Conservation (phyloP, 805 yeast genomes). For the Ogataea populi-albae region DNA sequence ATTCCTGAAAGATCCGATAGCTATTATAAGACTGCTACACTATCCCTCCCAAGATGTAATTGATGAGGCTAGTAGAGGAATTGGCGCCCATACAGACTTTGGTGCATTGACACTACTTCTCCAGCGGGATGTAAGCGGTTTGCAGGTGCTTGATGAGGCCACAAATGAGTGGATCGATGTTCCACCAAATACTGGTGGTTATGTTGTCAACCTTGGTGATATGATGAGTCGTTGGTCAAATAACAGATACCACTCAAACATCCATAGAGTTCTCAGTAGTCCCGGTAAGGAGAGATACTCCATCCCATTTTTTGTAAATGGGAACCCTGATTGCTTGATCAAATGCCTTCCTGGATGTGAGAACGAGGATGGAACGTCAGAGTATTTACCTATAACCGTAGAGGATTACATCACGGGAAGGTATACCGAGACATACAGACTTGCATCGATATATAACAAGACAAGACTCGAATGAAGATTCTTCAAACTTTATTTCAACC, state of each 20-base stretch:
- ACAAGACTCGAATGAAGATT: no score
- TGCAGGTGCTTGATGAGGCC: constrained; percentile 31
- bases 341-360: constrained; percentile 15
- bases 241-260: constrained; percentile 32
- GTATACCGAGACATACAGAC: constrained; percentile 2
- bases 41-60: constrained; percentile 29
- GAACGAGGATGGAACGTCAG: constrained; percentile 5
- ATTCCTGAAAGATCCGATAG: constrained; percentile 22
- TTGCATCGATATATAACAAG: no score
- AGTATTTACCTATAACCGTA: constrained; percentile 10
- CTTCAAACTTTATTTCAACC: no score
- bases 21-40: constrained; percentile 29
- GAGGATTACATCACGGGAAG: constrained; percentile 8
- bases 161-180: constrained; percentile 32
- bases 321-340: constrained; percentile 11
- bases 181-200: constrained; percentile 25
- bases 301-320: constrained; percentile 23
- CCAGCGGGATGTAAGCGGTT: constrained; percentile 33
- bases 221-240: constrained; percentile 34
- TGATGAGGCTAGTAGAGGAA: constrained; percentile 29
- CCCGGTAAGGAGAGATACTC: constrained; percentile 23
- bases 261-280: constrained; percentile 34
- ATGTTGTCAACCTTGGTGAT: constrained; percentile 38
- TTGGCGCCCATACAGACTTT: constrained; percentile 37
- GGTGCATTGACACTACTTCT: constrained; percentile 30